Evolutionary conservation across 2,329 filamentous ascomycete species (phyloP), one percentile per base, ranked within the genome.

Genomic region (Fusarium drepaniforme): DNA sequence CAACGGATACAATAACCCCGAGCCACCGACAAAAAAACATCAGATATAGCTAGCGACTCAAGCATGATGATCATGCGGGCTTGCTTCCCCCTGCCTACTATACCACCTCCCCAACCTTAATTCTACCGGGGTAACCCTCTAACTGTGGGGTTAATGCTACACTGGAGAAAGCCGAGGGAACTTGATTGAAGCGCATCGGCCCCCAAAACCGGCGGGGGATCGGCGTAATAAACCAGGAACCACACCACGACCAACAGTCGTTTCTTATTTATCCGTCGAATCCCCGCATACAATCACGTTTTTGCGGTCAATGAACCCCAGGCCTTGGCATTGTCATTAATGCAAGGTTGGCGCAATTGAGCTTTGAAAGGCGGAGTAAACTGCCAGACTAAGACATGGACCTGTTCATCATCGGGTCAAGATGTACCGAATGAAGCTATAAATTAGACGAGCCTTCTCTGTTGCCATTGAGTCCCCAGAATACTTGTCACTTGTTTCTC

Each of bases 101-200:
- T 23, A 23, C 15, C 18, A 18, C 16, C 38, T 40, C 33, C 44
- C 44, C 16, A 38, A 51, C 57, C 42, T 53, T 60, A 30, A 25
- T 44, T n/a, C 30, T 15, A 40, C 51, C 13, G 38, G 62, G 37
- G 38, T 28, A 12, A n/a, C 38, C 28, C 13, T 13, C 23, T 61
- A 28, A 44, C 11, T 65, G 49, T 65, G 62, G 62, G 51, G 51
- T 65, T 37, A 21, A 46, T 30, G 28, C 35, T 25, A n/a, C 33
- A 53, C 42, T 25, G 40, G 28, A 62, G 59, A 16, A 46, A 62
- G 23, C 58, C 16, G 13, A 28, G n/a, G 25, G 15, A 18, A 42
- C 25, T 61, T 75, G 72, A 75, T 75, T 75, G 72, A 73, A 67
- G 73, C 73, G 73, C 62, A 58, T 73, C 72, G 59, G 64, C 60